Percentiles rank a stretch among this genome's conserved stretches.
Conservation (phyloP, 139 green algal genomes). For the Auxenochlorella pyrenoidosa region DNA sequence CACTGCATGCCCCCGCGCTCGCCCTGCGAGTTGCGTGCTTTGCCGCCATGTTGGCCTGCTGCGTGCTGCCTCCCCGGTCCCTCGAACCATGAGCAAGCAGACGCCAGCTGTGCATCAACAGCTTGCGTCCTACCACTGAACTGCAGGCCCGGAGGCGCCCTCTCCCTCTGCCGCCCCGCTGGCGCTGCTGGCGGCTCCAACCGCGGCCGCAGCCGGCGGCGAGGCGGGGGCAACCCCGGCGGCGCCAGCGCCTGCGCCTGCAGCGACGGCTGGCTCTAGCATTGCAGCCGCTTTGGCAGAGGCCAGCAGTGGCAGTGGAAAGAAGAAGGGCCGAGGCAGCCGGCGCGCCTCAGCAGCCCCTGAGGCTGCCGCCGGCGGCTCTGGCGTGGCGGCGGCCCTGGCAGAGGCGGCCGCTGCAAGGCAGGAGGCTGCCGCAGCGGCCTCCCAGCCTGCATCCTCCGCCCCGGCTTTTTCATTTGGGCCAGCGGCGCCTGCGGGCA, state of each 20-base stretch:
- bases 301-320: neutral
- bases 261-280: constrained; percentile 3
- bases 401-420: neutral
- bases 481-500: neutral
- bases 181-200: neutral
- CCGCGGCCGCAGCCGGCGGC: neutral
- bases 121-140: neutral
- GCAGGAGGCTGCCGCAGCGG: neutral
- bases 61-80: neutral
- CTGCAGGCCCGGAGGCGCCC: constrained; percentile 1
- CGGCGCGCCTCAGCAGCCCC: neutral
- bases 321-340: neutral
- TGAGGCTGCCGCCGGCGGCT: neutral
- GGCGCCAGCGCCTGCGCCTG: neutral
- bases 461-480: neutral
- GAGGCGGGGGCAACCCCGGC: neutral
- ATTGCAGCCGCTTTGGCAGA: constrained; percentile 24
- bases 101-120: neutral
- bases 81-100: neutral
- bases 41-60: neutral
- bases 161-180: neutral
- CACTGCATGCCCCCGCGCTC: neutral
- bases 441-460: neutral
- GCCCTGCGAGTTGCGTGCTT: neutral
- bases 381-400: neutral